Percentiles rank a stretch among this genome's conserved stretches.
Conservation (phyloP, 2,329 filamentous ascomycete genomes). For the Gyromitra esculenta region DNA sequence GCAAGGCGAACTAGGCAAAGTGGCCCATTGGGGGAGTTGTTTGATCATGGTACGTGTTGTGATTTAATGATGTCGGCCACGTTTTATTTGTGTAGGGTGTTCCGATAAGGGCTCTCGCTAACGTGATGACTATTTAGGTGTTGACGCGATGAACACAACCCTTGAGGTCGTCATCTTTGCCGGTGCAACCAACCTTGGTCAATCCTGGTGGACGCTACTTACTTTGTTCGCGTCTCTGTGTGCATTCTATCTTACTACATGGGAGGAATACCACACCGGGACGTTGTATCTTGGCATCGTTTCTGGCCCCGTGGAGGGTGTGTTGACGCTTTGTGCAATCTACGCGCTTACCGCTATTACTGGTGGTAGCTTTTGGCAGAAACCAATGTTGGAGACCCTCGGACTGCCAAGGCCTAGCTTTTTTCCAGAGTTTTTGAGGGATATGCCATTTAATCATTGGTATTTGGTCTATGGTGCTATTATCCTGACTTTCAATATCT, state of each 20-base stretch:
- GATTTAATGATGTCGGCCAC: background rate
- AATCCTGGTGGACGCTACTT: conserved; percentile 56
- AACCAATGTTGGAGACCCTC: conserved; percentile 74
- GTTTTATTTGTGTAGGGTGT: background rate
- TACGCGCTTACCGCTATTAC: conserved; percentile 85
- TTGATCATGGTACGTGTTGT: conserved; percentile 78
- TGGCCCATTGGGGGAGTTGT: conserved; percentile 92
- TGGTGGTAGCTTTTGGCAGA: conserved; percentile 94
- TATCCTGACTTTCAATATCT: conserved; percentile 84
- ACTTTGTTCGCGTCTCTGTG: conserved; percentile 67
- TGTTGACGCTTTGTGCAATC: conserved; percentile 82
- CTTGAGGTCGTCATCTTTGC: conserved; percentile 93
- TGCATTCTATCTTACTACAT: conserved; percentile 99
- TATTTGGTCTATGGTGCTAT: conserved; percentile 87
- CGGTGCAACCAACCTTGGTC: conserved; percentile 81
- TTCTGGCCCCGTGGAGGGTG: conserved; percentile 93
- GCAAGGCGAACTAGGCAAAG: conserved; percentile 91
- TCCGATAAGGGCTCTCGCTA: conserved; percentile 17
- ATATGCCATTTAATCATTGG: conserved; percentile 88
- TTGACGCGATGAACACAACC: conserved; percentile 96
- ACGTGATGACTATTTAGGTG: conserved; percentile 63
- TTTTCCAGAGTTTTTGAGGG: conserved; percentile 77
- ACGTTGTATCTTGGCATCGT: conserved; percentile 90
- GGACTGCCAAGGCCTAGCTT: conserved; percentile 63
- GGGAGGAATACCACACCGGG: conserved; percentile 99